These are phyloP conservation scores for Globisporangium cederbergense DNA, from an alignment of 352 stramenopile genomes.

Conservation along the genomic window DNA sequence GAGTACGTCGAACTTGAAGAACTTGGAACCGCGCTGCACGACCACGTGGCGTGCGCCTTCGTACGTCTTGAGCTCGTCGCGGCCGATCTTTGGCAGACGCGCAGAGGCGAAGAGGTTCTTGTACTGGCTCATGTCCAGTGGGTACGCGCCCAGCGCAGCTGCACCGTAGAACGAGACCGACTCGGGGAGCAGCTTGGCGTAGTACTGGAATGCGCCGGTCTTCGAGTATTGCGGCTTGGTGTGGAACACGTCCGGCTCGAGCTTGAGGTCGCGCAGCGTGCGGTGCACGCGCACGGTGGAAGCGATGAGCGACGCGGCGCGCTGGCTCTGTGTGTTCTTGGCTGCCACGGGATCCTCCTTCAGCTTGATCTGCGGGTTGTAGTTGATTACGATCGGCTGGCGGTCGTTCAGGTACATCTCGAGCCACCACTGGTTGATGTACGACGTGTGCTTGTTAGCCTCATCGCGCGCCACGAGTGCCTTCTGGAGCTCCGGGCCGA, in stretches of 20 bases:
- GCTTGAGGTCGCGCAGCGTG: slow-evolving; percentile 72
- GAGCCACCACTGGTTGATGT: slow-evolving; percentile 92
- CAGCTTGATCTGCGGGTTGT: slow-evolving; percentile 90
- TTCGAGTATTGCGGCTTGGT: slow-evolving; percentile 81
- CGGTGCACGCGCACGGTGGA: slow-evolving; percentile 80
- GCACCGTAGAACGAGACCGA: slow-evolving; percentile 86
- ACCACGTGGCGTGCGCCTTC: slow-evolving; percentile 73
- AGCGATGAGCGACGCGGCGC: slow-evolving; percentile 82
- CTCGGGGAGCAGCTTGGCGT: slow-evolving; percentile 80
- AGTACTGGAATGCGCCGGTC: slow-evolving; percentile 77
- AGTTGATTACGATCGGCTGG: slow-evolving; percentile 86
- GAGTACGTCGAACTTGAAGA: slow-evolving; percentile 87
- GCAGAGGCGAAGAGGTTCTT: slow-evolving; percentile 86
- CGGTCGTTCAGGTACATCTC: slow-evolving; percentile 91
- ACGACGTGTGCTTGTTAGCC: slow-evolving; percentile 83
- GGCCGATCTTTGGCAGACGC: slow-evolving; percentile 55
- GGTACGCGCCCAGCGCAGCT: slow-evolving; percentile 79
- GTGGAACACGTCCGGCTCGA: slow-evolving; percentile 89
- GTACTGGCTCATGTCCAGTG: slow-evolving; percentile 92
- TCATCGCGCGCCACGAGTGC: slow-evolving; percentile 77
- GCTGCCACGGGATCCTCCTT: slow-evolving; percentile 74
- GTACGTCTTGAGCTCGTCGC: slow-evolving; percentile 73
- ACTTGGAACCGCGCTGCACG: slow-evolving; percentile 82
- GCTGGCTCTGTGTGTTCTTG: slow-evolving; percentile 85
- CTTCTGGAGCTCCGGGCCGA: slow-evolving; percentile 64